Percentiles rank a stretch among this genome's conserved stretches.
Evolutionary conservation across 331 rosid species (phyloP).

Genomic region (Quercus phellos): DNA sequence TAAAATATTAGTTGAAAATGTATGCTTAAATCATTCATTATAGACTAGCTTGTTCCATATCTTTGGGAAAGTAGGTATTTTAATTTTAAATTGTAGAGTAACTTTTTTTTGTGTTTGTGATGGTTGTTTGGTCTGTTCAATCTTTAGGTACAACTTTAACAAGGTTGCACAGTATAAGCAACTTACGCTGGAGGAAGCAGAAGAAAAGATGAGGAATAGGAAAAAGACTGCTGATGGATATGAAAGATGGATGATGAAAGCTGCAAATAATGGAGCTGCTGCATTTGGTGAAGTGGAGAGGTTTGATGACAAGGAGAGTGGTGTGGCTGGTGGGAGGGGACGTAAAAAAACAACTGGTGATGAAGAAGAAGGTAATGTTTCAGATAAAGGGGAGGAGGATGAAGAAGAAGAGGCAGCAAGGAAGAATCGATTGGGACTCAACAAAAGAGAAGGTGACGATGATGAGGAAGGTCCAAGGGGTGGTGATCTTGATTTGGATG

Average conservation of each 20-base stretch:
- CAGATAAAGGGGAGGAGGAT: conserved; percentile 92
- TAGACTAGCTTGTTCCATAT: background rate
- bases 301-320: conserved; percentile 67
- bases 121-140: background rate
- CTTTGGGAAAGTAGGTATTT: background rate
- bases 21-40: background rate
- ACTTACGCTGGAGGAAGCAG: conserved; percentile 95
- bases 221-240: conserved; percentile 98
- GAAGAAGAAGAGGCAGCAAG: conserved; percentile 76
- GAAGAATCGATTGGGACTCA: conserved; percentile 66
- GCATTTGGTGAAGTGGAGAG: conserved; percentile 76
- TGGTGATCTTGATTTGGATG: conserved; percentile 76
- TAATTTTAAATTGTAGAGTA: background rate
- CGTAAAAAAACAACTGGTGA: conserved; percentile 56
- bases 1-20: background rate
- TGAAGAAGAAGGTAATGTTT: conserved; percentile 74
- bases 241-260: conserved; percentile 99
- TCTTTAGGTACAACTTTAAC: conserved; percentile 83
- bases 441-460: conserved; percentile 63
- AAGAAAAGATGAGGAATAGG: conserved; percentile 91
- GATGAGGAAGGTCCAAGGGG: conserved; percentile 85
- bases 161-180: conserved; percentile 96
- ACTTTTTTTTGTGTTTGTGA: background rate
- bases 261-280: conserved; percentile 80
- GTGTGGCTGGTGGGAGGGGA: conserved; percentile 54